Base-by-base conservation (phyloP, 164 flowering plant genomes). In the Pachysandra terminalis region DNA sequence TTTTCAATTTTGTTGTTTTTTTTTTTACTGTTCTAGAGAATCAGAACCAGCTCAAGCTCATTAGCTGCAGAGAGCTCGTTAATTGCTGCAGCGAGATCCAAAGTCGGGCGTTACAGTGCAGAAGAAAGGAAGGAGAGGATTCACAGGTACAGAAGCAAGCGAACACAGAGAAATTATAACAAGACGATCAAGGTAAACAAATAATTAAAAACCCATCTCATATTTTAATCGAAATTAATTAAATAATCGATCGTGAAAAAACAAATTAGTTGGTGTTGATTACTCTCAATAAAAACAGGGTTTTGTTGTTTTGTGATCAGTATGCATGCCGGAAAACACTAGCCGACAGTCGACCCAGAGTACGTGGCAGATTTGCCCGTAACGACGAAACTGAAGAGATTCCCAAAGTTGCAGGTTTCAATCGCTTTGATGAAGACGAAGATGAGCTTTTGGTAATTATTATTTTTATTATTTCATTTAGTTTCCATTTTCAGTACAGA, bases 261-360 rank as follows among this genome's bases (percentile, higher is more conserved):
- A 64, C 48, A 35, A 40, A 21, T 23, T 37, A 21, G n/a, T 19
- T 14, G 1, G 45, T 40, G 21, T 26, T 32, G 40, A 48, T 48
- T 57, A 41, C 28, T 60, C 12, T 68, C 35, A 5, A 14, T 54
- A 52, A 53, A 28, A 19, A 8, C 19, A 14, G 48, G 21, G 52
- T 40, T 26, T 1, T 62, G 40, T 9, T 51, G 22, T 57, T 19
- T 23, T 37, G 17, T 37, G 12, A 19, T 14, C 67, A 91, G 95
- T 91, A 91, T 77, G 91, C 89, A 76, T 91, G 97, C 71, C 87
- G 96, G 4, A 91, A 91, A 68, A 84, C 91, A 8, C 83, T 91
- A 70, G 97, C 97, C 5, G 97, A 91, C 85, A 91, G 78, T 70
- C 66, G 96, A 16, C 97, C 90, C 0, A 78, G 97, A 35, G 75